phyloP scores from a whole-genome alignment of 163 green algal species.

The Volvox carteri region DNA sequence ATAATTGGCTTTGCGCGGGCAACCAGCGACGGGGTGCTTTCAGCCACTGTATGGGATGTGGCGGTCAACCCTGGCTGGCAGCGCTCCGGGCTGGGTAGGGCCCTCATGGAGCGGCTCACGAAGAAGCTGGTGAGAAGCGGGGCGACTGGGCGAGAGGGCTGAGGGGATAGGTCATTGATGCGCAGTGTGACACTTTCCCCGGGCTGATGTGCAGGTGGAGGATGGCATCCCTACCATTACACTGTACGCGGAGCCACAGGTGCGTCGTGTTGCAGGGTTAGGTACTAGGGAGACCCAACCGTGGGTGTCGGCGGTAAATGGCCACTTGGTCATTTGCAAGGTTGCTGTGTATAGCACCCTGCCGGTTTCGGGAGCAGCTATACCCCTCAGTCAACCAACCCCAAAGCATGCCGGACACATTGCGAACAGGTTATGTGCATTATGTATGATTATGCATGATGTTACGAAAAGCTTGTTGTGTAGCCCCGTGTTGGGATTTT shows the following conservation, averaged over 20 bases:
- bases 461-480: too few relatives aligned
- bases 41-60: constrained; percentile 93
- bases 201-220: constrained; percentile 53
- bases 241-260: constrained; percentile 83
- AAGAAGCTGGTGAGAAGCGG: constrained; percentile 67
- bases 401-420: too few relatives aligned
- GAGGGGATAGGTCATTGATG: background rate
- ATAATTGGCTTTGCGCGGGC: constrained; percentile 90
- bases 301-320: too few relatives aligned
- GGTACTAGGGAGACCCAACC: too few relatives aligned
- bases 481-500: too few relatives aligned
- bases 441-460: too few relatives aligned
- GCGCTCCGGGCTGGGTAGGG: constrained; percentile 82
- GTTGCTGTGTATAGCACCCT: too few relatives aligned
- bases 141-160: background rate
- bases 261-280: constrained; percentile 55
- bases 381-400: too few relatives aligned
- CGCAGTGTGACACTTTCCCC: background rate
- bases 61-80: constrained; percentile 88
- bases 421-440: too few relatives aligned
- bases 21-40: constrained; percentile 85
- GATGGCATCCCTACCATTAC: constrained; percentile 87
- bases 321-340: too few relatives aligned
- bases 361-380: too few relatives aligned
- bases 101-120: constrained; percentile 87